Conservation (phyloP, 2,329 filamentous ascomycete species). For the Nemania diffusa region DNA sequence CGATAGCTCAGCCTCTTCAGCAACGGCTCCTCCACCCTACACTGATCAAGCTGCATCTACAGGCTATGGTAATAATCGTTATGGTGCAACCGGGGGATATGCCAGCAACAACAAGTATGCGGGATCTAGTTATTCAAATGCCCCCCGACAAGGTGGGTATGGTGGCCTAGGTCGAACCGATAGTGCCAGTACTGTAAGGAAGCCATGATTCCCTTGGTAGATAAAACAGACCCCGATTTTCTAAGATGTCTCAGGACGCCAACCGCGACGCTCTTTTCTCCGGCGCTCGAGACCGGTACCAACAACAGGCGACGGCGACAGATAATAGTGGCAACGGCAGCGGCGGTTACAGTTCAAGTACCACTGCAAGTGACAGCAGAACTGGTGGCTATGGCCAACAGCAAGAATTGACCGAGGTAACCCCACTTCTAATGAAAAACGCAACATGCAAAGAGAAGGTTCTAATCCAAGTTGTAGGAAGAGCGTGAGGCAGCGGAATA, state of each 20-base stretch:
- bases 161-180: slow-evolving; percentile 65
- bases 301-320: slow-evolving; percentile 35
- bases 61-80: slow-evolving; percentile 47
- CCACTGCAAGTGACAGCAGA: slow-evolving; percentile 37
- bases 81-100: slow-evolving; percentile 57
- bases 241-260: slow-evolving; percentile 51
- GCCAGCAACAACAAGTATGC: slow-evolving; percentile 64
- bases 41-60: slow-evolving; percentile 37
- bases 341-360: slow-evolving; percentile 34
- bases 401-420: slow-evolving; percentile 76
- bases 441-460: neutral
- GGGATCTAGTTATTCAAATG: slow-evolving; percentile 47
- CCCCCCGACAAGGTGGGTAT: slow-evolving; percentile 66
- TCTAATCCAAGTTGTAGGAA: slow-evolving; percentile 57
- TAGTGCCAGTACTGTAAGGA: slow-evolving; percentile 51
- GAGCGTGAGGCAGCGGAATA: slow-evolving; percentile 71
- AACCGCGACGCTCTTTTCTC: slow-evolving; percentile 72
- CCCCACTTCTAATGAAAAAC: neutral
- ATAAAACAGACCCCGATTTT: neutral
- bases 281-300: slow-evolving; percentile 46
- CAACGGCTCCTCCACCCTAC: slow-evolving; percentile 53
- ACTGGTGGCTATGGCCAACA: slow-evolving; percentile 72
- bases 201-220: neutral
- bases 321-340: slow-evolving; percentile 1
- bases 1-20: slow-evolving; percentile 41